These are phyloP conservation scores for Blastobotrys arbuscula DNA, from an alignment of 1,139 yeast species.

Conservation along the genomic window DNA sequence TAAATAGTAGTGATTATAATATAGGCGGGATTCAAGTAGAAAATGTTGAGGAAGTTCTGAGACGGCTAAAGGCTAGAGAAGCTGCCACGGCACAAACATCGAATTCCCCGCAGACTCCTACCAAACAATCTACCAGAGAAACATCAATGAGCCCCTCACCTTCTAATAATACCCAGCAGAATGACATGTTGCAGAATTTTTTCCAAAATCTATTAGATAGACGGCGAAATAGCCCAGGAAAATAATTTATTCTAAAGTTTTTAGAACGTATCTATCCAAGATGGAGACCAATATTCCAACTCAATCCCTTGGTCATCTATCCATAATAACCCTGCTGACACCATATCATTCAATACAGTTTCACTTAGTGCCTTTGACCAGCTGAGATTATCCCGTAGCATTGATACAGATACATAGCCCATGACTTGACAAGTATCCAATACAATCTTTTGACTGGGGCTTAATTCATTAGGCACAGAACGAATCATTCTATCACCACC, in stretches of 20 bases:
- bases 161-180: slow-evolving; percentile 15
- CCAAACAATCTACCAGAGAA: slow-evolving; percentile 15
- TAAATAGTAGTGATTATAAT: slow-evolving; percentile 16
- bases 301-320: slow-evolving; percentile 61
- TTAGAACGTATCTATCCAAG: slow-evolving; percentile 6
- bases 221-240: slow-evolving; percentile 14
- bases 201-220: slow-evolving; percentile 28
- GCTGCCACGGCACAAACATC: slow-evolving; percentile 12
- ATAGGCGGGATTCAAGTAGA: slow-evolving; percentile 32
- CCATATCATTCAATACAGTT: slow-evolving; percentile 70
- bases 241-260: background rate
- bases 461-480: slow-evolving; percentile 48
- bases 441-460: slow-evolving; percentile 60
- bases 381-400: slow-evolving; percentile 62
- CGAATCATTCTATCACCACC: slow-evolving; percentile 37
- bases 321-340: slow-evolving; percentile 78
- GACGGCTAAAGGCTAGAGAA: slow-evolving; percentile 26
- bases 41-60: slow-evolving; percentile 27
- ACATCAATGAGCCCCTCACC: slow-evolving; percentile 19
- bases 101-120: slow-evolving; percentile 20
- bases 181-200: slow-evolving; percentile 28
- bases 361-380: slow-evolving; percentile 66
- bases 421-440: slow-evolving; percentile 72
- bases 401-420: slow-evolving; percentile 56
- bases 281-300: slow-evolving; percentile 58